Percentiles rank a stretch among this genome's conserved stretches.
Conservation (phyloP, 768 basidiomycete genomes). For the Phlebiopsis gigantea region DNA sequence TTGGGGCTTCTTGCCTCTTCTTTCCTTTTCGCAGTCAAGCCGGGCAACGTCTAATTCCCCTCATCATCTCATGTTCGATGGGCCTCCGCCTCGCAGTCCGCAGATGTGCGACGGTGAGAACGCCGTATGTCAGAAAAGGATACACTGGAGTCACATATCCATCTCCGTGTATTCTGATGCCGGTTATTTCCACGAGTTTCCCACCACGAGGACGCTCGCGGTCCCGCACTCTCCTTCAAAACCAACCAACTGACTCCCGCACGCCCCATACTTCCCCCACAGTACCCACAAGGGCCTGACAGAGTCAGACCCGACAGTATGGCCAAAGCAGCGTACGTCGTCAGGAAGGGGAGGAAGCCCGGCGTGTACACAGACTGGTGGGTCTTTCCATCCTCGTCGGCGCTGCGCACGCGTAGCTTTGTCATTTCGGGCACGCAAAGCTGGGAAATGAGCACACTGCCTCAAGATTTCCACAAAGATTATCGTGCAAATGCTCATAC, state of each 20-base stretch:
- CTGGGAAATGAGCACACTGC: neutral
- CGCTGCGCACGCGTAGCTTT: neutral
- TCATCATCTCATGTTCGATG: neutral
- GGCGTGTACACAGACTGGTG: constrained; percentile 23
- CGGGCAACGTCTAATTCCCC: neutral
- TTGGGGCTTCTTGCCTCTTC: neutral
- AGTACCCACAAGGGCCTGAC: neutral
- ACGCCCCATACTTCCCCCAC: neutral
- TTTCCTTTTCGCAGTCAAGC: neutral
- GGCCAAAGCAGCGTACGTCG: constrained; percentile 16
- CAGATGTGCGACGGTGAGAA: neutral
- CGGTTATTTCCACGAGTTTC: neutral
- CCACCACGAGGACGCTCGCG: constrained; percentile 2
- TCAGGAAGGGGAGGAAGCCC: constrained; percentile 18
- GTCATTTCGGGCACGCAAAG: neutral
- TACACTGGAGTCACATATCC: neutral
- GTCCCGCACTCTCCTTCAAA: neutral
- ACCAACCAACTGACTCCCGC: neutral
- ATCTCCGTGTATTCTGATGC: neutral
- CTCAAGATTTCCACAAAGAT: neutral
- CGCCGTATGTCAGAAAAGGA: neutral
- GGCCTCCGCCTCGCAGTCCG: no score
- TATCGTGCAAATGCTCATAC: neutral
- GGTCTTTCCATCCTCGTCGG: constrained; percentile 1
- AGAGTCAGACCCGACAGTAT: neutral